Conservation (phyloP, 2,329 filamentous ascomycete genomes). For the Phyllosticta citriasiana region DNA sequence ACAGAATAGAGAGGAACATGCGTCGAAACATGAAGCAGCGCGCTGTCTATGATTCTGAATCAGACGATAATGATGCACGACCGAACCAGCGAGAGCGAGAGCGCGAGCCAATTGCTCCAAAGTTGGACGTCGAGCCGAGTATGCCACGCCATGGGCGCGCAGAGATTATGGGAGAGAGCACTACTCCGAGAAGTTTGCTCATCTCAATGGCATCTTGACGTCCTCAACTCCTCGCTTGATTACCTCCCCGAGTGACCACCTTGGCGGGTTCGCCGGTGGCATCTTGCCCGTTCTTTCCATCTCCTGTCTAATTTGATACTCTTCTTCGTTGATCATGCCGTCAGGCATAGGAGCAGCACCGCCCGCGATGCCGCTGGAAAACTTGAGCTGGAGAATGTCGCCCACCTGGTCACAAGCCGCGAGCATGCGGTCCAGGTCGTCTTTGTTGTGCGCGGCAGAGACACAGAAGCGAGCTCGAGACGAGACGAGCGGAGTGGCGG, state of each 20-base stretch:
- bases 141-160: not conserved
- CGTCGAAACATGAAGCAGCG: not conserved
- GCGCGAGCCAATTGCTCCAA: not conserved
- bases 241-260: constrained; percentile 71
- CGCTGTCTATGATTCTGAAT: not conserved
- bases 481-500: constrained; percentile 88
- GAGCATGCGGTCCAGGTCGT: constrained; percentile 85
- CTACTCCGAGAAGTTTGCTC: constrained; percentile 17
- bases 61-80: not conserved
- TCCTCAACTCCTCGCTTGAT: constrained; percentile 65
- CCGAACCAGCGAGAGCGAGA: not conserved
- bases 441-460: constrained; percentile 93
- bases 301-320: constrained; percentile 41
- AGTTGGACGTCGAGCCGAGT: not conserved
- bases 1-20: not conserved
- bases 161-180: not conserved
- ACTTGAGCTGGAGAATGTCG: constrained; percentile 87
- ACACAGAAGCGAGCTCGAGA: constrained; percentile 94
- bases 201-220: constrained; percentile 61
- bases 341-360: constrained; percentile 69
- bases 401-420: constrained; percentile 87
- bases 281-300: constrained; percentile 37
- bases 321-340: constrained; percentile 56
- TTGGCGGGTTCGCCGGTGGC: constrained; percentile 50
- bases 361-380: constrained; percentile 90